phyloP scores from a whole-genome alignment of 2,329 filamentous ascomycete genomes.

The Diaporthe sp. region DNA sequence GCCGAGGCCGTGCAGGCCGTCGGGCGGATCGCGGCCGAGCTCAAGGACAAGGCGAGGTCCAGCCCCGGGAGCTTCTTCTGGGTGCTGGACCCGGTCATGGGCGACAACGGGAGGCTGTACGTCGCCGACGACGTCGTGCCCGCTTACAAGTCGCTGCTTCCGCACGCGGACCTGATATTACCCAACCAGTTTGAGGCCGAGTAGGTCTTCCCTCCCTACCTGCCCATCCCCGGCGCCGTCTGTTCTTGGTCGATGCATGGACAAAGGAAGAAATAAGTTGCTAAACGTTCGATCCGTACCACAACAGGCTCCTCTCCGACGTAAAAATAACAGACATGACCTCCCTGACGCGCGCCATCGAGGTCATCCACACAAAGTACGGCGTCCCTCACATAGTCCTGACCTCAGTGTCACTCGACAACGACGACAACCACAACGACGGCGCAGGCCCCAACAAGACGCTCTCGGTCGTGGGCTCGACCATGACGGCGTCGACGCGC shows the following conservation, averaged over 20 bases:
- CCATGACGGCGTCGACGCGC: constrained; percentile 69
- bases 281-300: not conserved
- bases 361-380: constrained; percentile 81
- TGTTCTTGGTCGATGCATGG: too few species aligned
- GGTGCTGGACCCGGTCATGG: constrained; percentile 99
- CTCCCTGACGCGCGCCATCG: constrained; percentile 81
- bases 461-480: constrained; percentile 83
- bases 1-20: constrained; percentile 88
- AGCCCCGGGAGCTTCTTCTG: constrained; percentile 90
- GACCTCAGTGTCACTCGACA: constrained; percentile 85
- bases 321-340: constrained; percentile 83
- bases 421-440: constrained; percentile 2
- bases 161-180: constrained; percentile 89
- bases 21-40: constrained; percentile 84
- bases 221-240: not conserved
- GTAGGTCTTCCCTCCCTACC: constrained; percentile 63
- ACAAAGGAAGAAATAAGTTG: constrained; percentile 23
- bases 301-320: constrained; percentile 84
- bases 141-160: constrained; percentile 85
- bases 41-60: constrained; percentile 75
- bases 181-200: constrained; percentile 99
- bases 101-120: constrained; percentile 92
- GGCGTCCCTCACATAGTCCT: constrained; percentile 90
- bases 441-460: constrained; percentile 76
- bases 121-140: constrained; percentile 93